A percentile compares a stretch with the other conserved stretches of the same genome.
These are phyloP conservation scores for Hortiboletus rubellus DNA, from an alignment of 1,284 basidiomycete genomes.

Conservation along the genomic window DNA sequence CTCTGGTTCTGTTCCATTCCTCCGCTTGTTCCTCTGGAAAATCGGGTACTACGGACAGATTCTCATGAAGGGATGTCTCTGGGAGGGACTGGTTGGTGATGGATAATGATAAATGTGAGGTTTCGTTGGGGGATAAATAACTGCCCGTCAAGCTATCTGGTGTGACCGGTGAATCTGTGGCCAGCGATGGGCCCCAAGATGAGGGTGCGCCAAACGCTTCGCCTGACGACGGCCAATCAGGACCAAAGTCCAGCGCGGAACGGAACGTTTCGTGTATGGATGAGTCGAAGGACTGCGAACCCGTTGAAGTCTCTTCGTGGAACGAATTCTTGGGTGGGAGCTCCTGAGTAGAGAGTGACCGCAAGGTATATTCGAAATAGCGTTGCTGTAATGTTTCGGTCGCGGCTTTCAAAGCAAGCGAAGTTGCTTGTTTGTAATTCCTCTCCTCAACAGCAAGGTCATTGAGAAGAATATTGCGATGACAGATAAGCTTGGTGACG, in stretches of 20 bases:
- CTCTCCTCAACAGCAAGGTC: conserved; percentile 75
- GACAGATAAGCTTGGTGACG: conserved; percentile 70
- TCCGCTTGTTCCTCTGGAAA: conserved; percentile 67
- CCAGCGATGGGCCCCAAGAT: conserved; percentile 34
- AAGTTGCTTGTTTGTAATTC: conserved; percentile 67
- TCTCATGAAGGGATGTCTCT: conserved; percentile 41
- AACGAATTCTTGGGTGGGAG: conserved; percentile 29
- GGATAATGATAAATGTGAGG: conserved; percentile 33
- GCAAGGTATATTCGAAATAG: conserved; percentile 27
- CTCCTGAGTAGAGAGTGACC: conserved; percentile 43
- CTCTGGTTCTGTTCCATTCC: conserved; percentile 81
- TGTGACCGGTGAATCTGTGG: conserved; percentile 41
- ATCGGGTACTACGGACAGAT: conserved; percentile 46
- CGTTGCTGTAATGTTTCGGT: conserved; percentile 60
- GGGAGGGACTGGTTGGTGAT: conserved; percentile 29
- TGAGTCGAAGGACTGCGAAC: conserved; percentile 44
- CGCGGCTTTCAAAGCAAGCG: conserved; percentile 70
- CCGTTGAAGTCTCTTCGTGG: conserved; percentile 24
- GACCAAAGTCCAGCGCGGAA: conserved; percentile 59
- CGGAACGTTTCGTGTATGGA: conserved; percentile 62
- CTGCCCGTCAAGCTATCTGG: conserved; percentile 15
- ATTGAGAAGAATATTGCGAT: conserved; percentile 70
- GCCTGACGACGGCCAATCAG: conserved; percentile 46
- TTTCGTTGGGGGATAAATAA: conserved; percentile 26
- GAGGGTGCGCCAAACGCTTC: conserved; percentile 37